phyloP scores from a whole-genome alignment of 495 filamentous ascomycete genomes.

The Parathielavia hyrcaniae region DNA sequence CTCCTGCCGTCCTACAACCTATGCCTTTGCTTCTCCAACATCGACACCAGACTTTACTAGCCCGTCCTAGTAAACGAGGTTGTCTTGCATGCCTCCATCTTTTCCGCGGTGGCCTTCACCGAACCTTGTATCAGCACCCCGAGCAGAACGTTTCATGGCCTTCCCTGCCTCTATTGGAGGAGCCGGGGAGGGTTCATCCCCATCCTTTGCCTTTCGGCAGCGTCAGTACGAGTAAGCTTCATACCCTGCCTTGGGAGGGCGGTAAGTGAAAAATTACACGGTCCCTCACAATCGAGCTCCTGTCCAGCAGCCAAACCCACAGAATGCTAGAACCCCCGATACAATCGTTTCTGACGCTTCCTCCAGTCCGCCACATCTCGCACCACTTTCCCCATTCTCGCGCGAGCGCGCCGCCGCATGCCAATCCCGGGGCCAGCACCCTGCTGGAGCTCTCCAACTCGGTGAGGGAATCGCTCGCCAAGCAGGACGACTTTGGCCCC shows the following conservation, averaged over 20 bases:
- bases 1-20: too few species aligned
- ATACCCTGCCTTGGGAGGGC: not conserved
- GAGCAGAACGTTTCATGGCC: not conserved
- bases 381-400: not conserved
- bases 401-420: not conserved
- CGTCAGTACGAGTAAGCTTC: conserved; percentile 8
- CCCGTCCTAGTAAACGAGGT: not conserved
- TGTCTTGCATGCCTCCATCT: not conserved
- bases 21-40: too few species aligned
- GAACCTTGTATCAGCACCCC: conserved; percentile 4
- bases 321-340: not conserved
- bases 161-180: not conserved
- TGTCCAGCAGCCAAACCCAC: not conserved
- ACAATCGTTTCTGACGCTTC: not conserved
- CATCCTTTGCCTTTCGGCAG: not conserved
- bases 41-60: not conserved
- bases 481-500: conserved; percentile 17
- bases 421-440: not conserved
- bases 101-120: not conserved
- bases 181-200: not conserved
- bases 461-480: conserved; percentile 27
- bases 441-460: conserved; percentile 35
- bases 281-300: not conserved
- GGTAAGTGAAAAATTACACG: not conserved
- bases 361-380: not conserved